A percentile compares a stretch with the other conserved stretches of the same genome.
Conservation (phyloP, 805 yeast genomes). For the Nakazawaea ishiwadae region DNA sequence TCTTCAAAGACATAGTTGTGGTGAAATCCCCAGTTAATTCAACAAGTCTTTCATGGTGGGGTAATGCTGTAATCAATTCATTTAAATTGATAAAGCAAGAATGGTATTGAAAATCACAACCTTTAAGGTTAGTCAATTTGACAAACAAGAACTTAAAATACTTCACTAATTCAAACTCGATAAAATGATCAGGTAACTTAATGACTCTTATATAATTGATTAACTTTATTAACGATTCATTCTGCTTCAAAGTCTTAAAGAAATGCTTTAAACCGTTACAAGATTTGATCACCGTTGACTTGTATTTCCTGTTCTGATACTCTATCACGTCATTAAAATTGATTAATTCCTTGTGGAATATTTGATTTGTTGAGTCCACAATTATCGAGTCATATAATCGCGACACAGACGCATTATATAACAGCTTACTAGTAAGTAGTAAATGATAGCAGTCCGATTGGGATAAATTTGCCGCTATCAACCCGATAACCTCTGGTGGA, state of each 20-base stretch:
- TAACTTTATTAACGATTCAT: slow-evolving; percentile 10
- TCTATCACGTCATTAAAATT: slow-evolving; percentile 14
- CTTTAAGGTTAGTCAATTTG: slow-evolving; percentile 14
- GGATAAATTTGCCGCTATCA: slow-evolving; percentile 16
- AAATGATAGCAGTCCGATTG: slow-evolving; percentile 24
- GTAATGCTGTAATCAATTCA: slow-evolving; percentile 10
- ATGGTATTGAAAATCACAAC: slow-evolving; percentile 17
- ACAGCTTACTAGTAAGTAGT: slow-evolving; percentile 13
- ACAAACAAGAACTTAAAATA: slow-evolving; percentile 16
- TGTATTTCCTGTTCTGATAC: slow-evolving; percentile 7
- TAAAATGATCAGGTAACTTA: slow-evolving; percentile 20
- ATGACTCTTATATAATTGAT: slow-evolving; percentile 18
- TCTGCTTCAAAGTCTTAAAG: slow-evolving; percentile 14
- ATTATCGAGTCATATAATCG: slow-evolving; percentile 21
- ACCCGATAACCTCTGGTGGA: slow-evolving; percentile 20
- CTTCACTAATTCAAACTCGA: slow-evolving; percentile 18
- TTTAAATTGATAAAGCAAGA: slow-evolving; percentile 18
- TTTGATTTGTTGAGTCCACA: slow-evolving; percentile 19
- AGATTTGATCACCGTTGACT: slow-evolving; percentile 16
- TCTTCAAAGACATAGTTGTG: slow-evolving; percentile 9
- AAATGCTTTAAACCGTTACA: slow-evolving; percentile 21
- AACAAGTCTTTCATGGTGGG: slow-evolving; percentile 5
- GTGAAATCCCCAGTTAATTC: slow-evolving; percentile 16
- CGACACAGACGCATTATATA: slow-evolving; percentile 13
- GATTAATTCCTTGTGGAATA: slow-evolving; percentile 20